Evolutionary conservation across 2,329 filamentous ascomycete genomes (phyloP).

Genomic region (Cladosporium sp.): DNA sequence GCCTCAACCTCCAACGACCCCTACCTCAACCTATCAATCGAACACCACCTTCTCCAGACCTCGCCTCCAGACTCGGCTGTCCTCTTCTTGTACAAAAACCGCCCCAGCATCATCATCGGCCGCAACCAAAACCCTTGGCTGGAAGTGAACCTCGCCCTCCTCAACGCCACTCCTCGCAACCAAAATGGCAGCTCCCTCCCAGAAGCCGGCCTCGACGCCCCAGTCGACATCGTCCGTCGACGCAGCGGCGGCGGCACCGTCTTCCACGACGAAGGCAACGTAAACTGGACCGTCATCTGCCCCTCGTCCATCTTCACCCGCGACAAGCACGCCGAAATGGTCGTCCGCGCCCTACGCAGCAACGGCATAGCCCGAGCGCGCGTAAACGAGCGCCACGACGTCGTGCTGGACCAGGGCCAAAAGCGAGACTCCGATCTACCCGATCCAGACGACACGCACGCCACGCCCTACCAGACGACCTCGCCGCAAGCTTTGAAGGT

Average conservation of each 20-base stretch:
- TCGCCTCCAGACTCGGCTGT: constrained; percentile 72
- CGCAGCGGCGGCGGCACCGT: constrained; percentile 89
- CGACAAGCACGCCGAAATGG: constrained; percentile 88
- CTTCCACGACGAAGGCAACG: constrained; percentile 89
- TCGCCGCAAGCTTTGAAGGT: constrained; percentile 64
- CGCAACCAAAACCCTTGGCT: constrained; percentile 98
- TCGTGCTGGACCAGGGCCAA: constrained; percentile 67
- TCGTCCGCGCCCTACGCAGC: constrained; percentile 73
- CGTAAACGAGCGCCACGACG: constrained; percentile 92
- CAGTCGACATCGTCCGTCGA: constrained; percentile 71
- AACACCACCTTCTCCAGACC: constrained; percentile 82
- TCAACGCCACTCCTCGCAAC: constrained; percentile 48
- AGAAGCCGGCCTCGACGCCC: constrained; percentile 35
- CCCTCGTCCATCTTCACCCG: constrained; percentile 76
- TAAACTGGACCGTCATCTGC: constrained; percentile 92
- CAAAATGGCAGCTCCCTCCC: constrained; percentile 22
- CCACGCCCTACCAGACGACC: constrained; percentile 45
- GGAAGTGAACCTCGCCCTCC: constrained; percentile 73
- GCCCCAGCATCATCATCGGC: constrained; percentile 85
- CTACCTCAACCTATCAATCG: constrained; percentile 88
- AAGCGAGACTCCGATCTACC: constrained; percentile 18
- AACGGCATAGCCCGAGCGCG: constrained; percentile 62
- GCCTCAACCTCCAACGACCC: constrained; percentile 65
- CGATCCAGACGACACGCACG: constrained; percentile 46
- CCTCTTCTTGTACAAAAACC: constrained; percentile 85